Base-by-base conservation (phyloP, 2,329 filamentous ascomycete genomes). In the Xylariaceae sp. region DNA sequence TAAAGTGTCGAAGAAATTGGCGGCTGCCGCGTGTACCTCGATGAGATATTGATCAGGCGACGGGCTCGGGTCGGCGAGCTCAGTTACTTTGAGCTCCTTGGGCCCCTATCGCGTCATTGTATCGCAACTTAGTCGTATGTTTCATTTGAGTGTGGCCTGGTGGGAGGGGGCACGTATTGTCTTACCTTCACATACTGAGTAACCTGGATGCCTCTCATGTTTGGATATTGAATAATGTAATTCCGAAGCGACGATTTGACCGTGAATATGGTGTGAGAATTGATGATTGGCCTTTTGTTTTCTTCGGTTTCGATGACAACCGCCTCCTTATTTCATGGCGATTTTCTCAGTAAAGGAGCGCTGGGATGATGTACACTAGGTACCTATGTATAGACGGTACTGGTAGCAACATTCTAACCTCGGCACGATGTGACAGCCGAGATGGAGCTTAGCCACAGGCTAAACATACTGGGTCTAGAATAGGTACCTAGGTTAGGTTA, bases 1-100 rank as follows among this genome's bases (percentile, higher is more conserved):
- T 52, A 97, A 83, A 55, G 96, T 87, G 71, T 97, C 92, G 76
- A 96, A 97, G 80, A 97, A 97, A 75, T 97, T 97, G 66, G 89
- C 89, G 26, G 90, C 92, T 0, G 88, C 81, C 46, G 92, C 89
- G 72, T 90, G 88, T 65, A 97, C 88, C 67, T 85, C 81, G 69
- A 97, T 88, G 60, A 95, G 79, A 70, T 96, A 97, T 74, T 96
- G 84, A 67, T 88, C 76, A 34, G 83, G 72, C 6, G 79, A 77
- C 1, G 91, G 89, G 1, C 75, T 74, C 0, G 90, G 91, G 51
- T 91, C 88, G 19, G 90, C 84, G 11, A 96, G 80, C 27, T 83
- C 78, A 19, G 83, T 80, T 61, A 95, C 87, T 58, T 76, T 80
- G 70, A 97, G 88, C 67, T 94, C 88, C 58, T 85, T 76, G 1